Base-by-base conservation (phyloP, 768 basidiomycete species). In the Naematelia aurantialba region DNA sequence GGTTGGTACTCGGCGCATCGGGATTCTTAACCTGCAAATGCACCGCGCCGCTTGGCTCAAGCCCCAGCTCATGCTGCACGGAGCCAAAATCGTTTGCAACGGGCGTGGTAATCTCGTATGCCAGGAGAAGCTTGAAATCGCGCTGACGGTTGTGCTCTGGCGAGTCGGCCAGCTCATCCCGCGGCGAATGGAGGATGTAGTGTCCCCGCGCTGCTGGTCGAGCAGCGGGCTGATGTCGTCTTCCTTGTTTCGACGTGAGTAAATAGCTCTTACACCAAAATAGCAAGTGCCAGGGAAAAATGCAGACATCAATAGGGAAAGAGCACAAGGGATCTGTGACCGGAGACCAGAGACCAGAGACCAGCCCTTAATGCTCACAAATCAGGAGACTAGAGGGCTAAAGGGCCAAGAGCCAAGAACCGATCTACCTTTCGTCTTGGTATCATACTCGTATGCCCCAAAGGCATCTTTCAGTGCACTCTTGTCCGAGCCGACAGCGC, bases 51-150 rank as follows among this genome's bases (percentile, higher is more conserved):
- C 69, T 66, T 24, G 53, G 56, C 22, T 55, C 69, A 5, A 74
- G 52, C 1, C 72, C 69, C 26, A 74, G 46, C 45, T 71, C 72
- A 39, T 56, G 55, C 49, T 74, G 72, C 8, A 74, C 72, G 2
- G 53, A 25, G n/a, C 72, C 72, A 48, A 74, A 69, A 31, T 70
- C 72, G 8, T 74, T 64, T 14, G 54, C 51, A 14, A 64, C 45
- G 5, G 72, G 72, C 10, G 67, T 71, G 10, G 72, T 74, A 50
- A 74, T 66, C 26, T 68, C 67, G 45, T 71, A 74, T 12, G 67
- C 72, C 5, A 74, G 56, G 4, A 71, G 45, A 8, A 59, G 82
- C 54, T 71, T 71, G 59, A 58, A 74, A 53, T 74, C 72, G 11
- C 72, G 55, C 60, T 74, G 67, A 5, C 62, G 54, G 44, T 71